Base-by-base conservation (phyloP, 306 rosid species). In the Begonia loranthoides region DNA sequence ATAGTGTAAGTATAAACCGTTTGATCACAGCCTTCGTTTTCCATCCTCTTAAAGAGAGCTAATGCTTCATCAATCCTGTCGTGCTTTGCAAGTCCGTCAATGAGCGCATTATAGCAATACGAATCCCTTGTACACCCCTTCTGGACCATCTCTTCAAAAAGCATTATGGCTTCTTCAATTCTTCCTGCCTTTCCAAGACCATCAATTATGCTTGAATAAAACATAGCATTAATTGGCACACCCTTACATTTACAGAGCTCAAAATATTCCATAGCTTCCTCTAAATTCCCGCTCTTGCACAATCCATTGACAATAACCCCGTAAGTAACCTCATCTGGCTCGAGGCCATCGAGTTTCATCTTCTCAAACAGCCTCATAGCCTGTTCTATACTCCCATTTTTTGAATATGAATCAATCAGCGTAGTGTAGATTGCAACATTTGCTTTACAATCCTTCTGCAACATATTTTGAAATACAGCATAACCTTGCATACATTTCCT, bases 101-200 rank as follows among this genome's bases (percentile, higher is more conserved):
- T 82, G 12, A 82, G 77, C 3, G 82, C 84, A 58, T 90, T 80
- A 45, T 74, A 86, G 64, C 94, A 83, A 53, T 74, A 83, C 0
- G 93, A 80, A 73, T 90, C 99, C 50, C 49, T 82, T 4, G 65
- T 64, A 49, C 83, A 78, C 44, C 95, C 92, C 60, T 78, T 73
- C 47, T 21, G 59, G 0, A 21, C 68, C 94, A 90, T 86, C 60
- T 76, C 87, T 66, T 80, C 86, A 48, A 90, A 83, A 41, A 86
- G 60, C 62, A 21, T 74, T 70, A 74, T 80, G 9, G 99, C 99
- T 60, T 90, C 94, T 45, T 69, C 77, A 15, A 80, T 71, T 58
- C 79, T 86, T 66, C 88, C 92, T 0, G 80, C 92, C 77, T 83
- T 90, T 36, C 95, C 95, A 62, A 90, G 79, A 48, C 93, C 92